phyloP scores from a whole-genome alignment of 495 filamentous ascomycete species.

The Rhypophila decipiens region DNA sequence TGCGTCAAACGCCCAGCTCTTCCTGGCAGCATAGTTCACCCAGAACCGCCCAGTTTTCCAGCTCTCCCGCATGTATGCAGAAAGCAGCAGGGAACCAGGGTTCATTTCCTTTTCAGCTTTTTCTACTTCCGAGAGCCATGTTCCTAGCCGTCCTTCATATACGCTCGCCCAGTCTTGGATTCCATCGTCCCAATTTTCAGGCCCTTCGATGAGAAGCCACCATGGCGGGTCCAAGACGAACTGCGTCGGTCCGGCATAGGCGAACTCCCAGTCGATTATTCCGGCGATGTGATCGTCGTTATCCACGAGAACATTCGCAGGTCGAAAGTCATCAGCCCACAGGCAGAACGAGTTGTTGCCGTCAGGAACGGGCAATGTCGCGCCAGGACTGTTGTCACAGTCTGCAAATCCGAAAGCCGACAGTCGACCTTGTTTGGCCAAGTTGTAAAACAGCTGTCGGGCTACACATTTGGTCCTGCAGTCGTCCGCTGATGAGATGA shows the following conservation, averaged over 20 bases:
- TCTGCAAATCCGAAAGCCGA: constrained; percentile 13
- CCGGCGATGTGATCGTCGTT: constrained; percentile 7
- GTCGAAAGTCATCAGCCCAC: constrained; percentile 21
- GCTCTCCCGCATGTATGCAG: constrained; percentile 20
- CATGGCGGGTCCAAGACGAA: constrained; percentile 35
- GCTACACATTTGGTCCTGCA: constrained; percentile 30
- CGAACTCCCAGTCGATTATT: constrained; percentile 37
- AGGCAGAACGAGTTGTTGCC: constrained; percentile 12
- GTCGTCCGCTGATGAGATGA: constrained; percentile 27
- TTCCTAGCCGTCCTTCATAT: constrained; percentile 19
- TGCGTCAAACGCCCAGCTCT: constrained; percentile 23
- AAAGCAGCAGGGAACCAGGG: constrained; percentile 3
- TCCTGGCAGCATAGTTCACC: constrained; percentile 22
- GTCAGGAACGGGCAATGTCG: constrained; percentile 1
- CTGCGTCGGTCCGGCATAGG: constrained; percentile 35
- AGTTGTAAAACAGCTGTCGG: constrained; percentile 25
- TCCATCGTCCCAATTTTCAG: constrained; percentile 30
- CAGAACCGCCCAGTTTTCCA: constrained; percentile 28
- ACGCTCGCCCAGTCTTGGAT: constrained; percentile 19
- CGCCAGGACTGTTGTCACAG: not conserved
- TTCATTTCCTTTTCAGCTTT: constrained; percentile 7
- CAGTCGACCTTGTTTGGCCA: constrained; percentile 22
- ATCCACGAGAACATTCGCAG: constrained; percentile 20
- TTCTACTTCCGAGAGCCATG: constrained; percentile 23
- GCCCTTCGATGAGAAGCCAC: constrained; percentile 36